Percentiles rank a stretch among this genome's conserved stretches.
These are phyloP conservation scores for Ustilago nuda DNA, from an alignment of 1,284 basidiomycete species.

Conservation along the genomic window DNA sequence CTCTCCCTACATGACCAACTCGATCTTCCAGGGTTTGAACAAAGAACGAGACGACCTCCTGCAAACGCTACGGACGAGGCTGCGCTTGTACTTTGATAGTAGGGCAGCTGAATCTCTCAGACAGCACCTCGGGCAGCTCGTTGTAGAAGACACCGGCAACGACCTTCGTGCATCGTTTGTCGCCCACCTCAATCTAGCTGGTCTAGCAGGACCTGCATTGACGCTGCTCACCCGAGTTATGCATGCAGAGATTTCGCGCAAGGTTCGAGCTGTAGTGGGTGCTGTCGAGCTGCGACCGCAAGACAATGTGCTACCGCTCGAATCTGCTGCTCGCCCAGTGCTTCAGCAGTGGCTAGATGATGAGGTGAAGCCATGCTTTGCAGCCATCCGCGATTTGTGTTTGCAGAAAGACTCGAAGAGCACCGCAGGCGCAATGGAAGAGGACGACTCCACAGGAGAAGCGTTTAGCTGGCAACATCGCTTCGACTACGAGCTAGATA, in stretches of 20 bases:
- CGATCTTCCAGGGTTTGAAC: slow-evolving; percentile 22
- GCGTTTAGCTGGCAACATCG: slow-evolving; percentile 27
- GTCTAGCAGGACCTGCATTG: slow-evolving; percentile 26
- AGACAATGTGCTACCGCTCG: slow-evolving; percentile 33
- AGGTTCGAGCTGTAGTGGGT: slow-evolving; percentile 34
- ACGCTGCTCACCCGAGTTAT: slow-evolving; percentile 35
- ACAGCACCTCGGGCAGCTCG: slow-evolving; percentile 21
- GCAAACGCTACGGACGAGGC: slow-evolving; percentile 19
- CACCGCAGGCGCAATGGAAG: background rate
- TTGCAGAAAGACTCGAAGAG: background rate
- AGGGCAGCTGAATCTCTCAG: slow-evolving; percentile 16
- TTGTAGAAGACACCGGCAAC: background rate
- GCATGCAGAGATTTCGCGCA: slow-evolving; percentile 37
- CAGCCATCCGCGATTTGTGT: slow-evolving; percentile 30
- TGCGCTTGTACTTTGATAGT: slow-evolving; percentile 23
- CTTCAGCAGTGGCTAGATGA: slow-evolving; percentile 42
- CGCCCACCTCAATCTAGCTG: slow-evolving; percentile 21
- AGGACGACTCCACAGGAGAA: slow-evolving; percentile 9
- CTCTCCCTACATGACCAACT: slow-evolving; percentile 17
- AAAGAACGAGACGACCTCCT: slow-evolving; percentile 11
- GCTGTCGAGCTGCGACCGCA: slow-evolving; percentile 23
- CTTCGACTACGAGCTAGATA: slow-evolving; percentile 54
- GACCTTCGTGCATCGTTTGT: slow-evolving; percentile 27
- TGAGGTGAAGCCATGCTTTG: slow-evolving; percentile 36
- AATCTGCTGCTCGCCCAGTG: slow-evolving; percentile 31